These are phyloP conservation scores for Zygoascus meyerae DNA, from an alignment of 1,139 yeast genomes.

Conservation along the genomic window DNA sequence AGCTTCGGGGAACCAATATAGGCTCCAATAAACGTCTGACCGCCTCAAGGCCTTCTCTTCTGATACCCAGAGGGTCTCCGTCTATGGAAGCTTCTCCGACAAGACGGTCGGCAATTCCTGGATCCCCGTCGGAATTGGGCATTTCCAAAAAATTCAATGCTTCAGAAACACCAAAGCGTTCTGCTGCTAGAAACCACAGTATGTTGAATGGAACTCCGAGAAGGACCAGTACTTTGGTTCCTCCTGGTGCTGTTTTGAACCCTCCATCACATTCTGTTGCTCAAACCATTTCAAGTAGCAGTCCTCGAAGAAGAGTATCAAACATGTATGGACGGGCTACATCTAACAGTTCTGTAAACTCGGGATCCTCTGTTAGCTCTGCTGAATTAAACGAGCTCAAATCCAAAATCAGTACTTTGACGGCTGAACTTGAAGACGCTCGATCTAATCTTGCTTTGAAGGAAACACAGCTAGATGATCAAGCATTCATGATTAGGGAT, in stretches of 20 bases:
- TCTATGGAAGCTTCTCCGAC: not conserved
- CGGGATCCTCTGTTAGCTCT: not conserved
- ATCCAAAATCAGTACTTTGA: constrained; percentile 15
- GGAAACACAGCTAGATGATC: constrained; percentile 27
- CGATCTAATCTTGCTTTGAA: constrained; percentile 19
- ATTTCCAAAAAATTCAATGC: not conserved
- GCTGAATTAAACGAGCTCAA: not conserved
- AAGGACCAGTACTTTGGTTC: not conserved
- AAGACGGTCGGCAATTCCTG: not conserved
- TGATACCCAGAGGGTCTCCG: constrained; percentile 4
- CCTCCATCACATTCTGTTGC: not conserved
- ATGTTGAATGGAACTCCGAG: constrained; percentile 5
- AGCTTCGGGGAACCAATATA: constrained; percentile 37
- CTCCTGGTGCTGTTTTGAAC: not conserved
- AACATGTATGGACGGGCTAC: constrained; percentile 2
- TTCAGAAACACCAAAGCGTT: constrained; percentile 1
- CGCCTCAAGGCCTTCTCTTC: not conserved
- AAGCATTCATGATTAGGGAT: constrained; percentile 26
- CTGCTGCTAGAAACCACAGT: not conserved
- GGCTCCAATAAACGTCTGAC: not conserved
- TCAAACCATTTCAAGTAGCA: not conserved
- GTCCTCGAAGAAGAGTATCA: constrained; percentile 5
- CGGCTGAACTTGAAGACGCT: constrained; percentile 20
- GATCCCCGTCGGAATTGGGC: not conserved
- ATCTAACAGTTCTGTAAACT: not conserved